Base-by-base conservation (phyloP, 2,329 filamentous ascomycete species). In the Fusarium subglutinans region DNA sequence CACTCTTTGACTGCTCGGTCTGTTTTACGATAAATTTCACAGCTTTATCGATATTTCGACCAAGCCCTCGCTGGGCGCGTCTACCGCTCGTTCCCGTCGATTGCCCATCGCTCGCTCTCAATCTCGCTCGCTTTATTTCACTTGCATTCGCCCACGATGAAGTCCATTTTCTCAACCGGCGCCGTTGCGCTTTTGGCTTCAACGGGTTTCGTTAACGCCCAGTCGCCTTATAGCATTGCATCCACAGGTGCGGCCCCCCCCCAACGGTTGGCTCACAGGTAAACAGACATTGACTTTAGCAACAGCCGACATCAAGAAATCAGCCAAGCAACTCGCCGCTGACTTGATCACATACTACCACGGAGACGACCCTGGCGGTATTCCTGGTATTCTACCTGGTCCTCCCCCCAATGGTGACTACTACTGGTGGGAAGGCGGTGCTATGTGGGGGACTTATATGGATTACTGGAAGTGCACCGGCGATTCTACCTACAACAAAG, bases 401-500 rank as follows among this genome's bases (percentile, higher is more conserved):
- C 86, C 86, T 48, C 86, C 85, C 13, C 83, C 84, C 8, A 77
- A 68, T 26, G 85, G 85, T 30, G 81, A 83, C 51, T 90, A 89
- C 78, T 92, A 91, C 83, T 92, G 90, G 90, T 92, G 90, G 90
- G 90, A 92, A 80, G 88, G 86, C 22, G 87, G 89, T 70, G 87
- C 88, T 45, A 85, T 92, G 83, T 91, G 91, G 84, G 87, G 89
- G 76, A 87, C 88, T 4, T 79, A 91, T 71, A 87, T 92, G 66
- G 89, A 92, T 79, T 92, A 92, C 79, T 91, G 89, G 89, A 86
- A 87, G 70, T 86, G 87, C 66, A 92, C 90, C 2, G 89, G 88
- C 62, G 90, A 92, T 79, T 77, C 80, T 0, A 85, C 85, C 28
- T 91, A 91, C 81, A 91, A 91, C 76, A 78, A 86, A 26, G 80